Base-by-base conservation (phyloP, 257 asterid genomes). In the Petunia axillaris region DNA sequence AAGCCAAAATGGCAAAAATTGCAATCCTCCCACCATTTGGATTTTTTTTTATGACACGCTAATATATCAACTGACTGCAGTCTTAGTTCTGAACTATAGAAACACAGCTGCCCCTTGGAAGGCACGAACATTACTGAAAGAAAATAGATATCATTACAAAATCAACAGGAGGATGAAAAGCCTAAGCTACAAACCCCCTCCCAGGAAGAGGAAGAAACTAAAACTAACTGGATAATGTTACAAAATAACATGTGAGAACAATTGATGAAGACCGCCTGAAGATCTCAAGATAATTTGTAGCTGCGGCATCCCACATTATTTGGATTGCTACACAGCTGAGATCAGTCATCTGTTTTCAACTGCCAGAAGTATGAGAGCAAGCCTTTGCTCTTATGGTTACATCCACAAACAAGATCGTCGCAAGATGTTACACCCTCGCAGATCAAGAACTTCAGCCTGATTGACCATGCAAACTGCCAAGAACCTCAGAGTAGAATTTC, bases 401-500 rank as follows among this genome's bases (percentile, higher is more conserved):
- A 6, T 58, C 76, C 52, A 39, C 73, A 65, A 14, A 66, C 13
- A 36, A 14, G 53, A 39, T 14, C 53, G 15, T 25, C 25, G 25
- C 36, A 66, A 14, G 3, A 66, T 8, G 74, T 65, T 71, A 70
- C 10, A 16, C 6, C 1, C 25, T 59, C 5, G 60, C 43, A 48
- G 58, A 71, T 36, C 60, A 71, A 11, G 60, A 71, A 71, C 5
- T 36, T 48, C 35, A 10, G 77, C 60, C 40, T 63, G 79, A 65
- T 84, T 67, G 62, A 39, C 46, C 75, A 55, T 82, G 80, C 80
- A 83, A 53, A 50, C 76, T 88, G 71, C 53, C 81, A 66, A 94
- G 91, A 82, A 93, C 93, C 48, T 15, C 80, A 0, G 88, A 93
- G 89, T 94, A 94, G 85, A 93, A 91, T 36, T 70, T 81, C 98